Base-by-base conservation (phyloP, 768 basidiomycete species). In the Amanita phalloides region DNA sequence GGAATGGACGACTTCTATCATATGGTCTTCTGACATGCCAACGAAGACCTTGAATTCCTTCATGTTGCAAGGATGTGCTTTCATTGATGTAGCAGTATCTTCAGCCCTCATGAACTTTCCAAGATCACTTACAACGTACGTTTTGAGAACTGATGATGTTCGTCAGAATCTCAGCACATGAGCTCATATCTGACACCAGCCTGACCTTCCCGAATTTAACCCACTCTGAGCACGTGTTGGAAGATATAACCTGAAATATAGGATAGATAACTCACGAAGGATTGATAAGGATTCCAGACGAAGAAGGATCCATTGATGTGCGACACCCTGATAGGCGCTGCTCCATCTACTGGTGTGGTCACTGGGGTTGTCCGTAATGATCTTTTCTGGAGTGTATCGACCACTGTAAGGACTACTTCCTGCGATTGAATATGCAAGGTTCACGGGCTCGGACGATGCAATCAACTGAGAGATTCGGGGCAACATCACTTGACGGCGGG, bases 41-140 rank as follows among this genome's bases (percentile, higher is more conserved):
- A 82, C 76, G 53, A 77, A 81, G 9, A 90, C 60, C 62, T 82
- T 83, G 70, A 90, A 85, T 51, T 89, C 85, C 61, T 86, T 87
- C 81, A 86, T 82, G 59, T 89, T 89, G 61, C 89, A 90, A 30
- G 86, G 86, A 64, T 90, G 87, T 17, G 76, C 87, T 90, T 42
- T 54, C n/a, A 53, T 13, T 25, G 17, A n/a, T 57, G 4, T 17
- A 17, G 17, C n/a, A 4, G n/a, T 17, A n/a, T 17, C 59, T 38
- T 20, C 36, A 28, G 11, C 43, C 53, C 54, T 33, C 38, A 35
- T 26, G 33, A 47, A 48, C 45, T 28, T 49, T 39, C 2, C 45
- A 26, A 41, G 35, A 35, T 28, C 54, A 17, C 44, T 38, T 25
- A 43, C 46, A 39, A 39, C 66, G 57, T 63, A 76, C 76, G 61